Evolutionary conservation across 176 grass and related monocot species (phyloP), one percentile per base, ranked within the genome.

Genomic region (Secale cereale): DNA sequence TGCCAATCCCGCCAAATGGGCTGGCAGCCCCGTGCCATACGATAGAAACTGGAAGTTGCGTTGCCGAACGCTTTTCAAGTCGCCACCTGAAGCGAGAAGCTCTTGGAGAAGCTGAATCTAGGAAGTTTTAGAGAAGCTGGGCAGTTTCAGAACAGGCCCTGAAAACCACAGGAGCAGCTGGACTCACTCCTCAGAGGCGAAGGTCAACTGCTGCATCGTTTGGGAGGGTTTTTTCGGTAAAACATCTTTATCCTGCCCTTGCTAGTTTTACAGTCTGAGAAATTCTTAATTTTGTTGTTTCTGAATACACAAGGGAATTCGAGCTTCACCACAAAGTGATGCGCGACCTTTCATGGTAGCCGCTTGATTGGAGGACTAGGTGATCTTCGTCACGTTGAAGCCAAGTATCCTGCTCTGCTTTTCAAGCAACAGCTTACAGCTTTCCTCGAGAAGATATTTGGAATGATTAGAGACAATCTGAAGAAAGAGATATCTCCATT

Each of bases 341-440:
- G 88, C 90, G 10, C 90, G 89, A 74, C 82, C 92, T 91, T 97
- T 82, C 61, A 94, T 65, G 90, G 90, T 82, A 91, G 92, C 48
- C 91, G 86, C 28, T 83, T 95, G 80, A 82, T 92, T 86, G 90
- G 86, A 87, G 86, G 88, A n/a, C 84, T 91, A 82, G 91, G 83
- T 89, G 93, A 95, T 72, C 91, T 95, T 85, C 86, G 84, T 77
- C 97, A 99, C 90, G 97, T 99, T 77, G 97, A 97, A 84, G 94
- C 97, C 74, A 99, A 97, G 81, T 99, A 99, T 96, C 97, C 97
- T 82, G 97, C 97, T 65, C 85, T 99, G 78, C 93, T 99, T 89
- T 99, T 99, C 88, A 99, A 99, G 91, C 97, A 99, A 83, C 97
- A 99, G 45, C 88, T 99, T 76, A 99, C 97, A 63, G 97, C 97